Base-by-base conservation (phyloP, 2,329 filamentous ascomycete species). In the Fusarium sp. region DNA sequence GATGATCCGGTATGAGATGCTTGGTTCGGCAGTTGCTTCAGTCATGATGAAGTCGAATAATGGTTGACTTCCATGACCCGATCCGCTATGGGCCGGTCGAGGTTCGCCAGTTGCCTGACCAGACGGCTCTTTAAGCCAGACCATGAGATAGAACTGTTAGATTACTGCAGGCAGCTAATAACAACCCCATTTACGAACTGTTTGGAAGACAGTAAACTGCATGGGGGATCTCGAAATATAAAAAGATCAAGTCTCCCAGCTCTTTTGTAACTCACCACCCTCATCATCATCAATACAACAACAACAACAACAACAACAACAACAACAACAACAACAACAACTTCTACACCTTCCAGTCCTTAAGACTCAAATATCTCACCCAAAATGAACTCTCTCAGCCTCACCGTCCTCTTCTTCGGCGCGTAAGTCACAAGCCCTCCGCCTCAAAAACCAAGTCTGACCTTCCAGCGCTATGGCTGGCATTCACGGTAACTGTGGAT, bases 401-500 rank as follows among this genome's bases (percentile, higher is more conserved):
- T 55, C 10, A 28, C 44, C 5, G 7, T 24, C 5, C 58, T 61
- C 12, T 41, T 55, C 20, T 11, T 61, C 22, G 47, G 58, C 30
- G 26, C 14, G 58, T 56, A 45, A 36, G 58, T 28, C 31, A 50
- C 2, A 22, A n/a, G 0, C 7, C 11, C 28, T 13, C 6, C 11
- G 1, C 9, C 1, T 9, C 22, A 5, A 14, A 1, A 2, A 10
- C n/a, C 36, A 15, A 28, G 16, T n/a, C 57, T 60, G 28, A 60
- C 44, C 31, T 24, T 6, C 0, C 18, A 68, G 69, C n/a, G 47
- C 44, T 8, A 20, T 67, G 31, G 69, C 67, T n/a, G 7, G 0
- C 1, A 42, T 20, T 16, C 69, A 71, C 24, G 58, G 63, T 44
- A 71, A 71, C 62, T 71, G 69, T 48, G 69, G 69, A 58, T 71